Percentiles rank a stretch among this genome's conserved stretches.
Evolutionary conservation across 2,329 filamentous ascomycete species (phyloP).

Genomic region (Aspergillus sp.): DNA sequence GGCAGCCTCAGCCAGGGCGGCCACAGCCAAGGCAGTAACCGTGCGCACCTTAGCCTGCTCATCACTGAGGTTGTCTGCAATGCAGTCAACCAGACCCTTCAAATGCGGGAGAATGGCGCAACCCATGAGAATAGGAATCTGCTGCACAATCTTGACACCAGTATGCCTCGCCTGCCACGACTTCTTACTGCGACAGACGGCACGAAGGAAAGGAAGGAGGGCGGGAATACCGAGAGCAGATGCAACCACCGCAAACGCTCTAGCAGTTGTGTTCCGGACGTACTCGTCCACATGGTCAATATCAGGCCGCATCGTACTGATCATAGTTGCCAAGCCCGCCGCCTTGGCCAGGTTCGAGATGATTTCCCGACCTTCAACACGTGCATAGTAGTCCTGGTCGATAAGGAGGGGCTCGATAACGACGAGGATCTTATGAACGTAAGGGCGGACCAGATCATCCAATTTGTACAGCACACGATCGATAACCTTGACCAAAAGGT

Average conservation of each 20-base stretch:
- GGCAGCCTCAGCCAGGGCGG: slow-evolving; percentile 89
- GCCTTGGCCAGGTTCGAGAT: slow-evolving; percentile 98
- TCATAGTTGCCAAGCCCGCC: slow-evolving; percentile 96
- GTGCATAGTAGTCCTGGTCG: slow-evolving; percentile 98
- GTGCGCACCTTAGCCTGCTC: slow-evolving; percentile 98
- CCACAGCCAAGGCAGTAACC: slow-evolving; percentile 91
- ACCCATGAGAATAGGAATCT: slow-evolving; percentile 98
- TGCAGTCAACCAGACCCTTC: slow-evolving; percentile 94
- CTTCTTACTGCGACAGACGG: slow-evolving; percentile 97
- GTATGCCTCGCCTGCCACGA: slow-evolving; percentile 98
- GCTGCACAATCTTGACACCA: slow-evolving; percentile 98
- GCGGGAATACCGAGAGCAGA: slow-evolving; percentile 95
- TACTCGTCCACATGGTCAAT: slow-evolving; percentile 99
- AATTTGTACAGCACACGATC: slow-evolving; percentile 98
- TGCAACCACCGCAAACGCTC: slow-evolving; percentile 95
- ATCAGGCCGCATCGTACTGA: slow-evolving; percentile 97
- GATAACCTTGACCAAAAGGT: slow-evolving; percentile 98
- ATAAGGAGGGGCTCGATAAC: slow-evolving; percentile 99
- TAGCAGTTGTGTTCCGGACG: slow-evolving; percentile 93
- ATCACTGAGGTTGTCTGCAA: slow-evolving; percentile 91
- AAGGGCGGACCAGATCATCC: slow-evolving; percentile 92
- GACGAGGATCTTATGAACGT: slow-evolving; percentile 96
- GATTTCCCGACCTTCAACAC: slow-evolving; percentile 96
- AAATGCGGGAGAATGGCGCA: slow-evolving; percentile 94
- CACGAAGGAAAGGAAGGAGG: slow-evolving; percentile 88